Conservation (phyloP, 2,329 filamentous ascomycete species). For the Pseudopyricularia cyperi region DNA sequence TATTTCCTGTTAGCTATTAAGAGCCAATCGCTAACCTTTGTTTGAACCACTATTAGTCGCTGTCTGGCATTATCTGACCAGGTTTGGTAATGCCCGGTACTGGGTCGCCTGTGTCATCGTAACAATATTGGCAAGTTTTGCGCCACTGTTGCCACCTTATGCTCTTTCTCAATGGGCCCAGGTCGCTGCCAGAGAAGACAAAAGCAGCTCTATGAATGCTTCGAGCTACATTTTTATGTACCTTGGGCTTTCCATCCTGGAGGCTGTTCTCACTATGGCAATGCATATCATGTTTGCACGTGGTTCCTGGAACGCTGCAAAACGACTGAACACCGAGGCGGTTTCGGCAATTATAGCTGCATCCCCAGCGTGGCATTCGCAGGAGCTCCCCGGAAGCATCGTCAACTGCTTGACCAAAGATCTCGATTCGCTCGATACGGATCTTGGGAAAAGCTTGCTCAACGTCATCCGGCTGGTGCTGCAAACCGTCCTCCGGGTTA, state of each 20-base stretch:
- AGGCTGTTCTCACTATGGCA: constrained; percentile 23
- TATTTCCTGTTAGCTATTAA: neutral
- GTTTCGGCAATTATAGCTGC: constrained; percentile 38
- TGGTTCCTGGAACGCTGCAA: constrained; percentile 43
- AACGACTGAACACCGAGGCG: constrained; percentile 36
- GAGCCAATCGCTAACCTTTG: neutral
- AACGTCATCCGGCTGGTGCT: constrained; percentile 5
- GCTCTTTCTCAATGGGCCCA: neutral
- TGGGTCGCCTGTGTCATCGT: neutral
- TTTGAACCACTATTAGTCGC: neutral
- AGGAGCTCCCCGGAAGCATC: constrained; percentile 64
- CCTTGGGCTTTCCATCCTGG: constrained; percentile 27
- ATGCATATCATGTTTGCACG: neutral
- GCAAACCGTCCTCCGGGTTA: constrained; percentile 15
- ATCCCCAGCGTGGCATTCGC: constrained; percentile 43
- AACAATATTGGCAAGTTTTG: neutral
- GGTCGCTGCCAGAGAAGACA: neutral
- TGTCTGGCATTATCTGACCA: neutral
- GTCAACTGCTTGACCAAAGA: constrained; percentile 96
- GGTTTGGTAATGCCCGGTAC: neutral
- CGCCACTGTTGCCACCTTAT: neutral
- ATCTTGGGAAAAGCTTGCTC: constrained; percentile 45
- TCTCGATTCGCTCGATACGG: constrained; percentile 78
- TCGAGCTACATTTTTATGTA: constrained; percentile 28
- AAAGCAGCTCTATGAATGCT: neutral